Base-by-base conservation (phyloP, 164 flowering plant species). In the Stephania japonica region DNA sequence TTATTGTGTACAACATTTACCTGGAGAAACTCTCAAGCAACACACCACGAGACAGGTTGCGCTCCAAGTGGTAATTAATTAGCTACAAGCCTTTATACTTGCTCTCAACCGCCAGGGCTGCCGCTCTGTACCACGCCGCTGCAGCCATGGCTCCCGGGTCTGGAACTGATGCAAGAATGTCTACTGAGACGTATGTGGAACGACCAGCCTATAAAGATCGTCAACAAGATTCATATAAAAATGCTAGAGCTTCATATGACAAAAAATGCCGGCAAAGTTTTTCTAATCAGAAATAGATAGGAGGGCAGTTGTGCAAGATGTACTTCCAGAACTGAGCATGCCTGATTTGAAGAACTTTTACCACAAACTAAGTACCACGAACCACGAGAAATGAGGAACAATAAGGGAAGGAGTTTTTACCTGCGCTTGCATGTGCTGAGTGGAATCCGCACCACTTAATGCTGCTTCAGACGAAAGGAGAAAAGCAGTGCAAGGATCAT, bases 111-210 rank as follows among this genome's bases (percentile, higher is more conserved):
- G 98, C 94, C 32, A 87, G 73, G 56, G 98, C 98, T 25, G 96
- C 99, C 62, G 99, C 98, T 72, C 84, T 81, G 79, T 92, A 95
- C 99, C 99, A 95, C 44, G 86, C 44, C 24, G 99, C 96, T 72
- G 88, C 96, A 75, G 97, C 99, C 93, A 92, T 87, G 47, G 99
- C 99, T 42, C 98, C 99, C 11, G 99, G 99, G 75, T 92, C 99
- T 8, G 98, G 96, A 73, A 91, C 94, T 10, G 92, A 78, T 49
- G 96, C 83, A 63, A 92, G 89, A 62, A 83, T 79, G 71, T 89
- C 92, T 13, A 78, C 81, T n/a, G 97, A 81, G 13, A 94, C 80
- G 81, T 94, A 94, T n/a, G 87, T 81, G 41, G 99, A 91, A 13
- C 97, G 94, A 7, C 99, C 99, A 70, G 97, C 99, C 99, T 94